Conservation (phyloP, 2,329 filamentous ascomycete genomes). For the Parascedosporium putredinis region DNA sequence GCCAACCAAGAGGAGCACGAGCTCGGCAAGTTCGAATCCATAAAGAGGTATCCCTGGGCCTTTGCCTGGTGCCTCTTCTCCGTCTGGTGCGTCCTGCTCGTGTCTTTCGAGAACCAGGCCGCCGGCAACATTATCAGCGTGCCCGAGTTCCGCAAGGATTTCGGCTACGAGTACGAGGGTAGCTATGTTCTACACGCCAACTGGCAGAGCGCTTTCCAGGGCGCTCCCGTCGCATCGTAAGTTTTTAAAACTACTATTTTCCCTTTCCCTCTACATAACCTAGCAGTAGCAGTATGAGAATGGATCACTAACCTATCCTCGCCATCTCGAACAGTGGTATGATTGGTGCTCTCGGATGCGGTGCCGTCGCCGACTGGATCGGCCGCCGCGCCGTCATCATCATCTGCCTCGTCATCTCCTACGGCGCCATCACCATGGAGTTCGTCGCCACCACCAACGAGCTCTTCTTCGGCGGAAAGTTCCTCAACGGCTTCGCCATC, state of each 20-base stretch:
- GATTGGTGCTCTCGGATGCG: constrained; percentile 22
- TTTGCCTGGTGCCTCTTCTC: background rate
- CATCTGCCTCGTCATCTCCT: constrained; percentile 24
- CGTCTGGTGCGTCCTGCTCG: background rate
- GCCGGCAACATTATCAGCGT: background rate
- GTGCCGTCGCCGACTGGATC: constrained; percentile 25
- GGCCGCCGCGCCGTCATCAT: constrained; percentile 23
- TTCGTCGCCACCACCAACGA: constrained; percentile 28
- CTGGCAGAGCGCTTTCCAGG: background rate
- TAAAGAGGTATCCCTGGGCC: background rate
- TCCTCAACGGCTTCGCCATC: constrained; percentile 29
- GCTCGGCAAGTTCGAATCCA: background rate
- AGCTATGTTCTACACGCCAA: background rate
- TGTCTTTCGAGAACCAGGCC: background rate
- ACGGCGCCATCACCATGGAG: constrained; percentile 28
- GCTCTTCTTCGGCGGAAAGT: constrained; percentile 30
- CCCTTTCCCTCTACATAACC: too few species aligned
- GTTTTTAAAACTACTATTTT: background rate
- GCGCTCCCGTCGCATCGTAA: background rate
- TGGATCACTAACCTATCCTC: background rate
- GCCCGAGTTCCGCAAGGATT: constrained; percentile 1
- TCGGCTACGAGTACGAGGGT: background rate
- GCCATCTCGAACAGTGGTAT: background rate
- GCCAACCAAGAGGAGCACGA: background rate
- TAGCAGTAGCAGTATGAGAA: too few species aligned